A percentile compares a stretch with the other conserved stretches of the same genome.
Conservation (phyloP, 768 basidiomycete species). For the Cytidiella melzeri region DNA sequence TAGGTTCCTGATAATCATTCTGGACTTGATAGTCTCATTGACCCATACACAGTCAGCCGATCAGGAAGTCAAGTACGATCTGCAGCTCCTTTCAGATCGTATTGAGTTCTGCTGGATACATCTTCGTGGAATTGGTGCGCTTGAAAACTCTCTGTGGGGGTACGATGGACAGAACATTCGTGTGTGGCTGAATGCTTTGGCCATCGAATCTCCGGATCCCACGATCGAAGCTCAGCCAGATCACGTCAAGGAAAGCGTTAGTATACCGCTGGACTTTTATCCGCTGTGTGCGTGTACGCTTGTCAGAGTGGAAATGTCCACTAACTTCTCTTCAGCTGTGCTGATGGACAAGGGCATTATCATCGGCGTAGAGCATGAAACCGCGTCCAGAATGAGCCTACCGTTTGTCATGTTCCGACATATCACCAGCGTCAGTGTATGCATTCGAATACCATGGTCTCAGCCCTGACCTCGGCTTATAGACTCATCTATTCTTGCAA, state of each 20-base stretch:
- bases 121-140: conserved; percentile 82
- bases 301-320: conserved; percentile 7
- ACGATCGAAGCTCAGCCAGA: conserved; percentile 29
- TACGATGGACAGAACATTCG: conserved; percentile 88
- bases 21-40: background rate
- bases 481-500: conserved; percentile 94
- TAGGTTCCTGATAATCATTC: no score
- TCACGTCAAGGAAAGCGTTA: conserved; percentile 85
- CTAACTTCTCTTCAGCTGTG: conserved; percentile 63
- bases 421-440: conserved; percentile 69
- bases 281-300: conserved; percentile 68
- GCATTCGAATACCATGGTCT: background rate
- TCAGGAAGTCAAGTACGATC: conserved; percentile 93
- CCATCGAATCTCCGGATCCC: conserved; percentile 59
- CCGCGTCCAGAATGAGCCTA: conserved; percentile 63
- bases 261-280: conserved; percentile 89
- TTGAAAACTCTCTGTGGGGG: conserved; percentile 98
- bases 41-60: conserved; percentile 59
- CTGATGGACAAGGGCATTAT: conserved; percentile 99
- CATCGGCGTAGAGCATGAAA: conserved; percentile 91
- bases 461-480: background rate
- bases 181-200: conserved; percentile 93
- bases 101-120: conserved; percentile 99
- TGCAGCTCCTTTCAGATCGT: conserved; percentile 94
- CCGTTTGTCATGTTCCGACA: conserved; percentile 91